Conservation (phyloP, 768 basidiomycete species). For the Lactarius akahatsu region DNA sequence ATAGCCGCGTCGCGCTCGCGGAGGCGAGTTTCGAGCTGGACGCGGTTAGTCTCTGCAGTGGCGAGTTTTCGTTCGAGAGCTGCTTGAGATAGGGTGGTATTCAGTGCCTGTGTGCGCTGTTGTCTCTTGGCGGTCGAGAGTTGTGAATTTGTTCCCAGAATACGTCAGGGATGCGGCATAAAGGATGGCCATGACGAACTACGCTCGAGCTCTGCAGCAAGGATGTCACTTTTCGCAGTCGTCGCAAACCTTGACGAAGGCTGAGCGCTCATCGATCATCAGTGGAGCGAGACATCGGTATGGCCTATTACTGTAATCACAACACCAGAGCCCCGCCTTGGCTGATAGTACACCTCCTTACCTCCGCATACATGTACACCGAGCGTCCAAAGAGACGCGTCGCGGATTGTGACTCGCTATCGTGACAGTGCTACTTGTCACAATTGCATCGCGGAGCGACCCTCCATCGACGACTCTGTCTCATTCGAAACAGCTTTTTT, state of each 20-base stretch:
- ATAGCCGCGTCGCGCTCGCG: conserved; percentile 62
- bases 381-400: too few species aligned
- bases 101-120: conserved; percentile 60
- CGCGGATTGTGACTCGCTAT: too few species aligned
- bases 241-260: neutral
- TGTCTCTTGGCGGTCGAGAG: conserved; percentile 65
- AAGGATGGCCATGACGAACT: conserved; percentile 37
- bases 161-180: too few species aligned
- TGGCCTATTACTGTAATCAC: too few species aligned
- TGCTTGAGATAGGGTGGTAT: conserved; percentile 58
- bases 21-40: conserved; percentile 33
- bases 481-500: too few species aligned
- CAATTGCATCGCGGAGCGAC: too few species aligned
- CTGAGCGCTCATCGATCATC: neutral
- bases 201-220: conserved; percentile 66
- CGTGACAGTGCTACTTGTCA: too few species aligned
- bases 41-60: conserved; percentile 34
- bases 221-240: conserved; percentile 56
- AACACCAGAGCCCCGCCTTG: too few species aligned
- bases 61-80: conserved; percentile 67
- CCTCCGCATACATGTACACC: too few species aligned
- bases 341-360: too few species aligned
- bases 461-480: too few species aligned
- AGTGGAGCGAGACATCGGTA: neutral
- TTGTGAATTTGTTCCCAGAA: conserved; percentile 53